Evolutionary conservation across 2,329 filamentous ascomycete genomes (phyloP).

Genomic region (Myriosclerotinia duriaeana): DNA sequence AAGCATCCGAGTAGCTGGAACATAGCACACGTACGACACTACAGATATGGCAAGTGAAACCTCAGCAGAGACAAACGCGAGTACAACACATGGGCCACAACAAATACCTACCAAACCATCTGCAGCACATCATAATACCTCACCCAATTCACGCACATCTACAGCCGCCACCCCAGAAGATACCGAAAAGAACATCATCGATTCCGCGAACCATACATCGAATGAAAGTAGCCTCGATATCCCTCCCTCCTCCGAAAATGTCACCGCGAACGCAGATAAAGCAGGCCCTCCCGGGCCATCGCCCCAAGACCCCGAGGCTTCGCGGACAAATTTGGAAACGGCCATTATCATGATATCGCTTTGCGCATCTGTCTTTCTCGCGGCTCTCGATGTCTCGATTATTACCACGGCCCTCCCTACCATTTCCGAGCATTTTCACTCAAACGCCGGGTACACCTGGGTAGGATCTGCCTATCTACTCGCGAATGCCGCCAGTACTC

Average conservation of each 20-base stretch:
- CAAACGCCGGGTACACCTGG: constrained; percentile 63
- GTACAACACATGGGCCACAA: background rate
- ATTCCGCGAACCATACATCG: background rate
- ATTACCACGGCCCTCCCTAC: constrained; percentile 62
- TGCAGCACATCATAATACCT: background rate
- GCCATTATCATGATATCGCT: constrained; percentile 39
- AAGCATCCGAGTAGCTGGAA: background rate
- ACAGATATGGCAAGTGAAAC: background rate
- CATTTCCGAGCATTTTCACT: constrained; percentile 54
- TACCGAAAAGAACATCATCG: background rate
- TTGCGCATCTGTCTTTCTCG: constrained; percentile 40
- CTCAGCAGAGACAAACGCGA: background rate
- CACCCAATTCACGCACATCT: background rate
- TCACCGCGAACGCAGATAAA: background rate
- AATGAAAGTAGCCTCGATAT: background rate
- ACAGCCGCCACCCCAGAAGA: background rate
- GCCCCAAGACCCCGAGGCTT: constrained; percentile 33
- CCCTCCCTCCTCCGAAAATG: background rate
- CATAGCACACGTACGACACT: background rate
- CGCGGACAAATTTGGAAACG: constrained; percentile 38
- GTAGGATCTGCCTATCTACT: constrained; percentile 73
- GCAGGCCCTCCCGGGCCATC: constrained; percentile 2
- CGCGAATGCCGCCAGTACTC: constrained; percentile 63
- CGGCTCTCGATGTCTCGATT: constrained; percentile 49
- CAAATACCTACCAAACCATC: background rate